phyloP scores from a whole-genome alignment of 2,329 filamentous ascomycete species.

The Sclerotinia nivalis region DNA sequence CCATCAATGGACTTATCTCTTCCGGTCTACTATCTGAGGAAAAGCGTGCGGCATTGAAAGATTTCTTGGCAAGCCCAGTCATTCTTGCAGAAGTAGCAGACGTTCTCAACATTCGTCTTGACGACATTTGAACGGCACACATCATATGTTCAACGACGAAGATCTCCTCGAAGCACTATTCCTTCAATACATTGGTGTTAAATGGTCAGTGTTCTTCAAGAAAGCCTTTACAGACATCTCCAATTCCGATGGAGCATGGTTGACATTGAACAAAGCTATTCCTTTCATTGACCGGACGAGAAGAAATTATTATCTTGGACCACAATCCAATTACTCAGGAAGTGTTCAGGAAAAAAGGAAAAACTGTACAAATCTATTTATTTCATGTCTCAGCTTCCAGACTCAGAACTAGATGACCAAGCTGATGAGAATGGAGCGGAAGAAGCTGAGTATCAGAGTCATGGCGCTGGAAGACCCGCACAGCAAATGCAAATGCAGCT shows the following conservation, averaged over 20 bases:
- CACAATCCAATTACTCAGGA: slow-evolving; percentile 24
- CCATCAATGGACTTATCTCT: slow-evolving; percentile 51
- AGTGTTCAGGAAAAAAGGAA: slow-evolving; percentile 34
- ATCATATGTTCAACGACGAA: slow-evolving; percentile 61
- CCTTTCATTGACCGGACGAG: slow-evolving; percentile 28
- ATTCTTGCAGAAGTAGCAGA: slow-evolving; percentile 56
- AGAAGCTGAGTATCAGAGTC: slow-evolving; percentile 30
- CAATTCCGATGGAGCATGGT: slow-evolving; percentile 34
- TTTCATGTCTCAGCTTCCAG: slow-evolving; percentile 38
- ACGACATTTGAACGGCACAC: slow-evolving; percentile 58
- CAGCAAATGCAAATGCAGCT: background rate
- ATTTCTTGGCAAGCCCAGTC: slow-evolving; percentile 50
- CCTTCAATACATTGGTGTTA: slow-evolving; percentile 54
- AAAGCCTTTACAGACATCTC: slow-evolving; percentile 42
- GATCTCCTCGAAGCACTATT: slow-evolving; percentile 58
- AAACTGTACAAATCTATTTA: slow-evolving; percentile 35
- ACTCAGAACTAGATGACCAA: slow-evolving; percentile 27
- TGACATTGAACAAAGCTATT: slow-evolving; percentile 29
- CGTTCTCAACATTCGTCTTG: slow-evolving; percentile 58
- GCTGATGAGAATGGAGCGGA: slow-evolving; percentile 32
- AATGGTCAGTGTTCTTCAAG: slow-evolving; percentile 52
- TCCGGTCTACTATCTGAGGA: slow-evolving; percentile 54
- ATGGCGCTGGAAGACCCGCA: background rate
- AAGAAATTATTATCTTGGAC: slow-evolving; percentile 36
- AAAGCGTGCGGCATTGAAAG: slow-evolving; percentile 52